Evolutionary conservation across 169 alveolate genomes (phyloP).

Genomic region (Eimeria sp.): DNA sequence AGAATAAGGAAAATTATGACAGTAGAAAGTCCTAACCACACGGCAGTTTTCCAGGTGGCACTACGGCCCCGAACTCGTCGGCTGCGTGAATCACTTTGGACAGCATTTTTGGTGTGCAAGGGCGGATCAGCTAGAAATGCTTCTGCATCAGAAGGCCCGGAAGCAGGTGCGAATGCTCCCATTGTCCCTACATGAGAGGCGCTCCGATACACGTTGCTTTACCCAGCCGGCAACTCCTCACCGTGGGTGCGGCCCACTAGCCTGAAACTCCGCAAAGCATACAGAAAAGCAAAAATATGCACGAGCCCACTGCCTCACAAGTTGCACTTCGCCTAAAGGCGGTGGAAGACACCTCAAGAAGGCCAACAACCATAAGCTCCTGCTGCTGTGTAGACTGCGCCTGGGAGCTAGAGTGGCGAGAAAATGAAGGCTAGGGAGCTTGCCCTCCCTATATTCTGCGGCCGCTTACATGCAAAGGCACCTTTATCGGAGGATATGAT

Average conservation of each 20-base stretch:
- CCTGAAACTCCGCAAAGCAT: neutral
- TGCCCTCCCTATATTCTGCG: no score
- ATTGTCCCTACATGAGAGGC: neutral
- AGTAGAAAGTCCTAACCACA: neutral
- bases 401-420: neutral
- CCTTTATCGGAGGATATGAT: neutral
- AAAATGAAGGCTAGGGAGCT: neutral
- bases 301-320: neutral
- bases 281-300: neutral
- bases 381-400: neutral
- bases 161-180: neutral
- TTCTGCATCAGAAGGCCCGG: neutral
- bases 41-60: neutral
- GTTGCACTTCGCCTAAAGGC: neutral
- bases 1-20: neutral
- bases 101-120: neutral
- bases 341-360: neutral
- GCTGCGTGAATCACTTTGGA: neutral
- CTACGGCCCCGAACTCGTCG: neutral
- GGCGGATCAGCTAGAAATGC: neutral
- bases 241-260: neutral
- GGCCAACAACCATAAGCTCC: neutral
- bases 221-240: neutral
- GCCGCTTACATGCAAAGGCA: neutral
- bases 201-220: neutral